A percentile compares a stretch with the other conserved stretches of the same genome.
Evolutionary conservation across 345 rosid species (phyloP).

Genomic region (thale cress (Arabidopsis thaliana)): DNA sequence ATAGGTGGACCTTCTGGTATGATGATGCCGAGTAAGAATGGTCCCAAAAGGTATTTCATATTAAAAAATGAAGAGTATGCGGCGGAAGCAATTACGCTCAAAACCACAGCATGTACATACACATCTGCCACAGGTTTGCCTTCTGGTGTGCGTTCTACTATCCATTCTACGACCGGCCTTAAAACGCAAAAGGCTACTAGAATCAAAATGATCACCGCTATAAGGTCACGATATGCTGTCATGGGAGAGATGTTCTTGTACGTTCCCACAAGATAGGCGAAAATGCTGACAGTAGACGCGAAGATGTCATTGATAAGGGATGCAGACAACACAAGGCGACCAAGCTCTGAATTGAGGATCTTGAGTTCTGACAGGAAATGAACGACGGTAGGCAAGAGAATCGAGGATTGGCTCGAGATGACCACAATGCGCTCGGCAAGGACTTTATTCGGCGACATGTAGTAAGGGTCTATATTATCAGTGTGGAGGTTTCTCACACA

Average conservation of each 20-base stretch:
- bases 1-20: conserved; percentile 54
- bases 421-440: conserved; percentile 25
- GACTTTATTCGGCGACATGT: conserved; percentile 25
- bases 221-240: conserved; percentile 20
- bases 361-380: conserved; percentile 36
- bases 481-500: conserved; percentile 14
- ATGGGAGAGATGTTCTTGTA: conserved; percentile 29
- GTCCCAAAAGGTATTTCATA: conserved; percentile 43
- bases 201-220: conserved; percentile 2
- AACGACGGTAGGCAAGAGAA: conserved; percentile 22
- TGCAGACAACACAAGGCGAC: conserved; percentile 38
- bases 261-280: neutral
- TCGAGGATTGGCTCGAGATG: conserved; percentile 22
- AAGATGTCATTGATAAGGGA: conserved; percentile 30
- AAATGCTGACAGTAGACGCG: neutral
- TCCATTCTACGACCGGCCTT: conserved; percentile 40
- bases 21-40: conserved; percentile 43
- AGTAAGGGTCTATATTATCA: neutral
- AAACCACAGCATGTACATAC: conserved; percentile 26
- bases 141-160: conserved; percentile 42
- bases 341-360: conserved; percentile 36
- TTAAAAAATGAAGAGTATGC: conserved; percentile 18
- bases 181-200: conserved; percentile 8
- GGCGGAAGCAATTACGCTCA: conserved; percentile 21
- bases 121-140: conserved; percentile 41